Evolutionary conservation across 495 filamentous ascomycete genomes (phyloP).

Genomic region (Pyrenula aspistea): DNA sequence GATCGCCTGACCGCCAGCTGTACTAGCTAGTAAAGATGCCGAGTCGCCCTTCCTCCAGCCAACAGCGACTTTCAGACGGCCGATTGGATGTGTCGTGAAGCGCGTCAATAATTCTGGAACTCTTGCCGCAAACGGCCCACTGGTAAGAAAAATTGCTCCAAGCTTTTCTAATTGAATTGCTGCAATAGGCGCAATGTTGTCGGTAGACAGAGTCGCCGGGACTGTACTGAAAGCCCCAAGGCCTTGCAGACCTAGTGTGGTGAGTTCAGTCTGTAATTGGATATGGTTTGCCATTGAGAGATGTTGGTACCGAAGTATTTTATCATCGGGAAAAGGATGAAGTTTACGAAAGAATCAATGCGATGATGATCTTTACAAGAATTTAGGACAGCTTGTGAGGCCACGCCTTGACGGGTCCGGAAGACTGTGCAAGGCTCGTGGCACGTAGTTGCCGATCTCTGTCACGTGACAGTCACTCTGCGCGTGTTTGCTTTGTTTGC

Average conservation of each 20-base stretch:
- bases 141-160: slow-evolving; percentile 3
- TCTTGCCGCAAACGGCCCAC: slow-evolving; percentile 1
- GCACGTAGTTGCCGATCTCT: no score
- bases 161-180: slow-evolving; percentile 4
- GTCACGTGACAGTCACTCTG: no score
- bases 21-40: slow-evolving; percentile 3
- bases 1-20: slow-evolving; percentile 3
- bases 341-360: no score
- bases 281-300: no score
- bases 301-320: no score
- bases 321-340: no score
- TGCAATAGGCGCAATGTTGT: slow-evolving; percentile 2
- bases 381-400: no score
- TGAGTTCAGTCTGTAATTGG: neutral
- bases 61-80: neutral
- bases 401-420: no score
- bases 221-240: neutral
- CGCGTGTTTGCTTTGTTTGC: no score
- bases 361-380: no score
- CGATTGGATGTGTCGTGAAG: neutral
- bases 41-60: slow-evolving; percentile 5
- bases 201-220: slow-evolving; percentile 1
- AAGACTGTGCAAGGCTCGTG: no score
- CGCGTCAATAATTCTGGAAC: slow-evolving; percentile 2
- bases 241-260: neutral